phyloP scores from a whole-genome alignment of 1,139 yeast species.

The Geotrichum cucujoidarum region DNA sequence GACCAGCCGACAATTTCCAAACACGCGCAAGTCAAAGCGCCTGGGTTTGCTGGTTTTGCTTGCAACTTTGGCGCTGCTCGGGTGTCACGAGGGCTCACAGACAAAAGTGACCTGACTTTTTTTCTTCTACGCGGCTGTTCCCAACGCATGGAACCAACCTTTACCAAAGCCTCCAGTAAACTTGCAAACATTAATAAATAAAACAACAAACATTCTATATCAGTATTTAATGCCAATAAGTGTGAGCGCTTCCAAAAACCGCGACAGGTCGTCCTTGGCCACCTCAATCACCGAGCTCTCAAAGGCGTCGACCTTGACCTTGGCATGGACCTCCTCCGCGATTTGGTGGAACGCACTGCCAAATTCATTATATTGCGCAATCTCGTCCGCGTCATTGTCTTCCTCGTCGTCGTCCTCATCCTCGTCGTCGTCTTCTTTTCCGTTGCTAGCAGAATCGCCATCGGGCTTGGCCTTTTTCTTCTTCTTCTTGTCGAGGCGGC shows the following conservation, averaged over 20 bases:
- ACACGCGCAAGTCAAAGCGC: too few relatives aligned
- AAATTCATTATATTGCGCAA: slow-evolving; percentile 54
- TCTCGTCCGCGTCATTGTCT: slow-evolving; percentile 37
- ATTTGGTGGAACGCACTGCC: slow-evolving; percentile 88
- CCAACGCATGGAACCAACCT: too few relatives aligned
- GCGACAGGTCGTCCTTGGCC: slow-evolving; percentile 76
- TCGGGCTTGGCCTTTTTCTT: slow-evolving; percentile 35
- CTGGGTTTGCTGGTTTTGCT: too few relatives aligned
- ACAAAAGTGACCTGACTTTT: too few relatives aligned
- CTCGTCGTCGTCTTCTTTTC: slow-evolving; percentile 3
- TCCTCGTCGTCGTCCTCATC: slow-evolving; percentile 26
- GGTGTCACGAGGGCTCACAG: too few relatives aligned
- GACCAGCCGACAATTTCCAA: too few relatives aligned
- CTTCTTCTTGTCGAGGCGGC: slow-evolving; percentile 25
- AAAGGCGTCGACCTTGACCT: slow-evolving; percentile 86
- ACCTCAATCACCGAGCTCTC: slow-evolving; percentile 92
- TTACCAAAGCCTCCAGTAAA: too few relatives aligned
- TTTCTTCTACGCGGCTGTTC: too few relatives aligned
- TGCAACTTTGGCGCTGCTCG: too few relatives aligned
- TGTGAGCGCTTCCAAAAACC: slow-evolving; percentile 76
- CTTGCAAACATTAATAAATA: too few relatives aligned
- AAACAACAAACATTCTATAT: not conserved
- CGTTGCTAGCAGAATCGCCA: too few relatives aligned
- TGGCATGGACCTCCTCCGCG: slow-evolving; percentile 77
- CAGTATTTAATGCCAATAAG: slow-evolving; percentile 26